These are phyloP conservation scores for Fusarium sterilihyphosum DNA, from an alignment of 2,329 filamentous ascomycete species.

Conservation along the genomic window DNA sequence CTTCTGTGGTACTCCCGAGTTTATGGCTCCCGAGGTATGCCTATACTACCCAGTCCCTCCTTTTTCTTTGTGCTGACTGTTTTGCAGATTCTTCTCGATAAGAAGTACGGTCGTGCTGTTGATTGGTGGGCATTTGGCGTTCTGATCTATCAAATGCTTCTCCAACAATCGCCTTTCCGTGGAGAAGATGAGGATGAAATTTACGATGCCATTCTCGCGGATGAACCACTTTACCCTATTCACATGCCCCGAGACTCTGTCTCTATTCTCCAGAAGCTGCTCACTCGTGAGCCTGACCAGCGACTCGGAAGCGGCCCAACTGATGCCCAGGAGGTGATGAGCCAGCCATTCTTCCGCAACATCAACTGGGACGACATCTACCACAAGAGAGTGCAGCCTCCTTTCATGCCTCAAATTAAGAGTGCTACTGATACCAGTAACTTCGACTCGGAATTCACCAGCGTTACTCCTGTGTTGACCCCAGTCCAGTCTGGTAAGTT, in stretches of 20 bases:
- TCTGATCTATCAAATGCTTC: slow-evolving; percentile 98
- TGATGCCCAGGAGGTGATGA: slow-evolving; percentile 98
- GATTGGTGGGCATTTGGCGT: slow-evolving; percentile 99
- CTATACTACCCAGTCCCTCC: background rate
- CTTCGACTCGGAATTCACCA: slow-evolving; percentile 98
- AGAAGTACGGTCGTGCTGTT: slow-evolving; percentile 96
- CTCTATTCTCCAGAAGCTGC: slow-evolving; percentile 95
- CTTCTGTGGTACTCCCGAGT: slow-evolving; percentile 99
- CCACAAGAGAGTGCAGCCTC: slow-evolving; percentile 88
- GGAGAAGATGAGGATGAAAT: slow-evolving; percentile 99
- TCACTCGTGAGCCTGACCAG: slow-evolving; percentile 93
- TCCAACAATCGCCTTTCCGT: slow-evolving; percentile 98
- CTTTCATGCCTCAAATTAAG: slow-evolving; percentile 90
- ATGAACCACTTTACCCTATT: slow-evolving; percentile 97
- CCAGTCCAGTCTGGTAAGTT: slow-evolving; percentile 94
- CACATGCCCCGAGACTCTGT: slow-evolving; percentile 99
- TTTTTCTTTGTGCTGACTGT: slow-evolving; percentile 44
- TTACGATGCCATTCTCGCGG: slow-evolving; percentile 96
- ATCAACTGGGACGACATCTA: slow-evolving; percentile 99
- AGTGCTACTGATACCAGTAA: slow-evolving; percentile 98
- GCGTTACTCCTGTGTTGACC: slow-evolving; percentile 95
- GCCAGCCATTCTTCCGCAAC: slow-evolving; percentile 96
- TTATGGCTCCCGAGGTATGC: slow-evolving; percentile 95
- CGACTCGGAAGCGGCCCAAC: slow-evolving; percentile 94
- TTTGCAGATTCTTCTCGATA: slow-evolving; percentile 87